Evolutionary conservation across 164 flowering plant genomes (phyloP), one percentile per base, ranked within the genome.

Genomic region (Stephania cephalantha): DNA sequence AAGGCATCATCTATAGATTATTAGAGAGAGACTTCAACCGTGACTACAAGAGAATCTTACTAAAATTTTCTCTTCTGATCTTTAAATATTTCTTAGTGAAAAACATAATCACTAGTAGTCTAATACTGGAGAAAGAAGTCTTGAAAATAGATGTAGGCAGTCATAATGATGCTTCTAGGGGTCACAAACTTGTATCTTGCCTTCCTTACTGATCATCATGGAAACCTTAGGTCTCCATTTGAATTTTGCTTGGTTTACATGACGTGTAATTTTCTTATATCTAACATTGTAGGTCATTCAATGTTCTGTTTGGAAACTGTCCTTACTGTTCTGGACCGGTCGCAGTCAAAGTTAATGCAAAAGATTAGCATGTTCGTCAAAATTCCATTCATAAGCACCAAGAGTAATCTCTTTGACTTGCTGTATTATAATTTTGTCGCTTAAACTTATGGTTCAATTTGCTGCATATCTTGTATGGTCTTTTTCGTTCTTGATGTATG

Each of bases 321-420:
- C 96, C 98, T 7, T 93, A 93, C 81, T 91, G 96, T 78, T 91
- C 90, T 7, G 92, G 86, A 46, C 95, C 92, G 22, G 86, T 93
- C 76, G 98, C 97, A 10, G 88, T 91, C 73, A 91, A 87, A 82
- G 73, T 85, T 64, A 81, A 76, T 79, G 73, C 64, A 12, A 80
- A 80, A 46, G 79, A 78, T 31, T 83, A 81, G 76, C 35, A 20
- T 29, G 44, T 35, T 42, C 35, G 42, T 65, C 55, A 15, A 71
- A 71, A 9, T 9, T 71, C 66, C 25, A 61, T 61, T 58, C 22
- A 7, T 18, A 61, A 61, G 66, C 20, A 6, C 0, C 66, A 61
- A 61, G 25, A 61, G 25, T 61, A 61, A 61, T 61, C 20, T 25
- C 66, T n/a, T 61, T 61, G 9, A 61, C 22, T 17, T 61, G 20